Evolutionary conservation across 768 basidiomycete genomes (phyloP).

Genomic region (Leccinum uliginosum): DNA sequence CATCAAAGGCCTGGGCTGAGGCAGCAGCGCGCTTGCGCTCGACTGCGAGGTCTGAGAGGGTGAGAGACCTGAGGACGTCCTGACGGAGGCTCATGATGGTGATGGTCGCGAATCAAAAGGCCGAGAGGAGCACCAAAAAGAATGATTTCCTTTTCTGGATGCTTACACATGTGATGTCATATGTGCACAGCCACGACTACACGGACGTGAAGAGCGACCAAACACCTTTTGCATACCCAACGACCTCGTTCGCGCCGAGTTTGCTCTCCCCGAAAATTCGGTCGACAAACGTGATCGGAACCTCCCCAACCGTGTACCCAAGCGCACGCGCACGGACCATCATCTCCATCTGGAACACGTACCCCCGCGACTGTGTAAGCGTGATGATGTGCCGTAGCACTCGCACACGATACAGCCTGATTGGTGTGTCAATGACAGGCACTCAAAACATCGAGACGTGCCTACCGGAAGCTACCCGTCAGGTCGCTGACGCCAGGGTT

Average conservation of each 20-base stretch:
- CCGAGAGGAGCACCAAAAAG: background rate
- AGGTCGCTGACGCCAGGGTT: conserved; percentile 85
- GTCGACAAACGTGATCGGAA: conserved; percentile 94
- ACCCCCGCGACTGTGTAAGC: conserved; percentile 81
- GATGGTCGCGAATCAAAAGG: conserved; percentile 31
- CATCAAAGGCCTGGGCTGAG: conserved; percentile 24
- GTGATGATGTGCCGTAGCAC: conserved; percentile 83
- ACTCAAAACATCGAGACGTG: background rate
- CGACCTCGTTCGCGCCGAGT: conserved; percentile 82
- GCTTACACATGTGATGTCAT: conserved; percentile 25
- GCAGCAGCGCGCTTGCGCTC: conserved; percentile 19
- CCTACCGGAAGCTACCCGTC: conserved; percentile 85
- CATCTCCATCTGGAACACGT: conserved; percentile 99
- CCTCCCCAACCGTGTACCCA: conserved; percentile 83
- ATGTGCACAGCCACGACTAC: conserved; percentile 29
- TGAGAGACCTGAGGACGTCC: conserved; percentile 59
- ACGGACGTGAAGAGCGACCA: conserved; percentile 75
- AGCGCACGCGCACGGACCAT: conserved; percentile 84
- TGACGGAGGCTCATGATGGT: conserved; percentile 68
- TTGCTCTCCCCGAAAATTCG: conserved; percentile 93
- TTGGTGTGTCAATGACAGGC: background rate
- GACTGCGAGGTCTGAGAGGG: conserved; percentile 31
- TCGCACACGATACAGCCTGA: conserved; percentile 68
- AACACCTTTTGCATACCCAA: conserved; percentile 82
- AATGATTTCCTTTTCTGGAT: conserved; percentile 7